Conservation (phyloP, 371 early-diverging fungal genomes). For the Blyttiomyces sp. region DNA sequence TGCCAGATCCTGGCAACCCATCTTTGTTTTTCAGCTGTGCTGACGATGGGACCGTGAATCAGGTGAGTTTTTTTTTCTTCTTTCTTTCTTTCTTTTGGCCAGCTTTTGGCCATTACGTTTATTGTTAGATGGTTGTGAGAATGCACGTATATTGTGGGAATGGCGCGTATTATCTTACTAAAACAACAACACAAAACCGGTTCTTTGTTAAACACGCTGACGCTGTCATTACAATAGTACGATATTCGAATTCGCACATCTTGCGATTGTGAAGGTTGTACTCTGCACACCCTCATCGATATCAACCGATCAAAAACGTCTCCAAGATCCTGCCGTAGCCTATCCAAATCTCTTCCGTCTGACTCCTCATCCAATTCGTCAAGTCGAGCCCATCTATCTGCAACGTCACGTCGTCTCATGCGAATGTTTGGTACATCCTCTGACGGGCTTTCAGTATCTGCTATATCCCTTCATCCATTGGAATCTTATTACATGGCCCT, state of each 20-base stretch:
- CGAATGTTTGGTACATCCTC: not conserved
- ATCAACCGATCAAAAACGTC: conserved; percentile 13
- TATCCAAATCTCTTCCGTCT: not conserved
- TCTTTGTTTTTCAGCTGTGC: conserved; percentile 21
- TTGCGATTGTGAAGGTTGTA: conserved; percentile 25
- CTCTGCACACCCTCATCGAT: conserved; percentile 16
- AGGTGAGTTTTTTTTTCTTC: not conserved
- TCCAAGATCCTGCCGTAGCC: not conserved
- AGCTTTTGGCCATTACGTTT: too few species aligned
- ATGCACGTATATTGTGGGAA: not conserved
- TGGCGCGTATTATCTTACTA: not conserved
- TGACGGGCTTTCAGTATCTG: conserved; percentile 3
- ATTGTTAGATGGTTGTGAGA: too few species aligned
- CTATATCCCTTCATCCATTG: conserved; percentile 23
- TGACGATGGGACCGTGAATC: conserved; percentile 34
- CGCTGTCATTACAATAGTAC: conserved; percentile 5
- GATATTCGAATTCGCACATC: conserved; percentile 14
- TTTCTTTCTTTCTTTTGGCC: too few species aligned
- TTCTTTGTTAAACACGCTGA: too few species aligned
- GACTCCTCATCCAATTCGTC: conserved; percentile 6
- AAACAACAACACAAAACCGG: too few species aligned
- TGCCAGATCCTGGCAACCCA: conserved; percentile 19
- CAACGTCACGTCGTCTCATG: not conserved
- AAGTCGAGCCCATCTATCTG: not conserved
- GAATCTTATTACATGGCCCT: conserved; percentile 19